Evolutionary conservation across 148 eudicot species (phyloP), one percentile per base, ranked within the genome.

Genomic region (Persicaria tinctoria): DNA sequence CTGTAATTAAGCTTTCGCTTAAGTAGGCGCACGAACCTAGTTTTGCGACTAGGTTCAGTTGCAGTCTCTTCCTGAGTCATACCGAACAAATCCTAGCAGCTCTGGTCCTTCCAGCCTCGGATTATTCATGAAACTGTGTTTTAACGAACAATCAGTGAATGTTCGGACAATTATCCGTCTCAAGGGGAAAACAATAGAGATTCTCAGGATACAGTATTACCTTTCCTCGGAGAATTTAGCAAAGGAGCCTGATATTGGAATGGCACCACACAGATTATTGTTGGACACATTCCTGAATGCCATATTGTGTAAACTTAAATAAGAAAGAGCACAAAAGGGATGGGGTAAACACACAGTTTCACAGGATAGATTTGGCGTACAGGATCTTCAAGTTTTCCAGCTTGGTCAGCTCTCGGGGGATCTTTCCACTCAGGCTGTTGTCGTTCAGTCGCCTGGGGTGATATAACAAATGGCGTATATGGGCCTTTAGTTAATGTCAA

Each of bases 91-190:
- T 62, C 97, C 97, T 74, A 89, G 75, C 50, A 92, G 79, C 79
- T 92, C 92, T 7, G 94, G 97, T n/a, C 94, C 94, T 82, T 89
- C 87, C 64, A 92, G 79, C 83, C 84, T 86, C 2, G 90, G 85
- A 76, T 89, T 92, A 78, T 88, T 86, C 73, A 76, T 45, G 56
- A 88, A 92, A 76, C 97, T 92, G 88, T 81, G 83, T 23, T 12
- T 66, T 70, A 64, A 41, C 11, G 54, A 73, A 2, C 44, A 76
- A 47, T 3, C n/a, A 74, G 60, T 32, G 41, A 44, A 32, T 46
- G 9, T 0, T 48, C 14, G 23, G 10, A 20, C n/a, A 53, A 9
- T 9, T 2, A 53, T 10, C 11, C 3, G 13, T 14, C 46, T 3
- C 0, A 13, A 71, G 14, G 10, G 8, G 51, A 41, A 41, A 8